Conservation (phyloP, 1,139 yeast genomes). For the Blastobotrys buckinghamii region DNA sequence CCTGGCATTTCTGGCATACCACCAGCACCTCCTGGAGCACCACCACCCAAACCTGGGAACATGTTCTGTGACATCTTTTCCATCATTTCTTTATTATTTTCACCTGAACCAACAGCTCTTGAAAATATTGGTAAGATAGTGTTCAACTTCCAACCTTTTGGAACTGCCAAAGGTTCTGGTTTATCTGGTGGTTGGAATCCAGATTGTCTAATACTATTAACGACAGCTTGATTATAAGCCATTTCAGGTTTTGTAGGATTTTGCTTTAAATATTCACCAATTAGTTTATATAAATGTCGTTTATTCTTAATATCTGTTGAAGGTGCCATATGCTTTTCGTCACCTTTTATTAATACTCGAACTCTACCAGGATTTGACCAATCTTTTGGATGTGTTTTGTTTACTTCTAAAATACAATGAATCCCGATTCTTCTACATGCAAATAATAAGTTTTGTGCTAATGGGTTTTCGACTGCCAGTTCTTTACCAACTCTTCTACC, state of each 20-base stretch:
- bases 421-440: constrained; percentile 44
- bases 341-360: constrained; percentile 57
- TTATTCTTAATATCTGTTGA: constrained; percentile 43
- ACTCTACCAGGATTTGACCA: constrained; percentile 97
- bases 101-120: constrained; percentile 73
- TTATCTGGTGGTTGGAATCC: constrained; percentile 43
- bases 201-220: constrained; percentile 38
- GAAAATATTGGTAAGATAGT: constrained; percentile 82
- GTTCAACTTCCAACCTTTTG: constrained; percentile 80
- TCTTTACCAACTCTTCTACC: constrained; percentile 74
- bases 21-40: not conserved
- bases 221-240: constrained; percentile 54
- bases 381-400: constrained; percentile 91
- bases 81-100: constrained; percentile 64
- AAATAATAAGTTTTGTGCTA: constrained; percentile 76
- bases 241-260: constrained; percentile 70
- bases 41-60: constrained; percentile 28
- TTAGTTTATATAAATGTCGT: constrained; percentile 55
- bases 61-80: constrained; percentile 36
- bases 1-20: constrained; percentile 18
- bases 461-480: constrained; percentile 76
- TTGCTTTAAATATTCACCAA: constrained; percentile 55
- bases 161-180: constrained; percentile 64
- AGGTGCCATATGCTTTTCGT: constrained; percentile 20
- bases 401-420: constrained; percentile 44